phyloP scores from a whole-genome alignment of 169 alveolate genomes.

The Nephromyces sp. region DNA sequence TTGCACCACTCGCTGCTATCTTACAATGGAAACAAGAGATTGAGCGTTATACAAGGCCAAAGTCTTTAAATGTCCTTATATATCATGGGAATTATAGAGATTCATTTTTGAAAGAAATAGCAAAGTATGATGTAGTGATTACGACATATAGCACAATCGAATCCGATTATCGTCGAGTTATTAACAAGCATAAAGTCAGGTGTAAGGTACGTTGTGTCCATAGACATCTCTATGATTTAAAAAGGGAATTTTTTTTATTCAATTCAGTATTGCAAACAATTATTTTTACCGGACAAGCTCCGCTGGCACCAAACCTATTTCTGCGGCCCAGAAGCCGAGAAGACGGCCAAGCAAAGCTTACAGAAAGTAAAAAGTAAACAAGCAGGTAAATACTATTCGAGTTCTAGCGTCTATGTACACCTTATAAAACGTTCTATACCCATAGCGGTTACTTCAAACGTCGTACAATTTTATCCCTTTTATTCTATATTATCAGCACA shows the following conservation, averaged over 20 bases:
- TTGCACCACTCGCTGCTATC: slow-evolving; percentile 62
- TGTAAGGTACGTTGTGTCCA: slow-evolving; percentile 29
- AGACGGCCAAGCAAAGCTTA: slow-evolving; percentile 70
- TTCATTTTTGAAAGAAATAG: slow-evolving; percentile 47
- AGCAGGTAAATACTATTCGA: slow-evolving; percentile 8
- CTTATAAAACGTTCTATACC: no score
- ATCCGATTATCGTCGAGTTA: slow-evolving; percentile 46
- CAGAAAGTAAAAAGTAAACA: slow-evolving; percentile 52
- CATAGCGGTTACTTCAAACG: no score
- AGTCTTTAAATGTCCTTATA: slow-evolving; percentile 38
- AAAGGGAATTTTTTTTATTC: slow-evolving; percentile 31
- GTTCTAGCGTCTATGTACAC: not conserved
- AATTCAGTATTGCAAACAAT: slow-evolving; percentile 67
- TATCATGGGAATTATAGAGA: slow-evolving; percentile 56
- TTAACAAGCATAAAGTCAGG: slow-evolving; percentile 35
- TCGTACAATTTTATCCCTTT: no score
- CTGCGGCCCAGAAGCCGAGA: slow-evolving; percentile 79
- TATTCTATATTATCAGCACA: slow-evolving; percentile 2
- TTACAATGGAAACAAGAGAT: slow-evolving; percentile 61
- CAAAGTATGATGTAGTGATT: slow-evolving; percentile 64
- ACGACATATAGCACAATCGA: slow-evolving; percentile 65
- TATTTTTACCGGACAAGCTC: slow-evolving; percentile 62
- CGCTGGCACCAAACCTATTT: slow-evolving; percentile 63
- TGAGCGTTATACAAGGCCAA: slow-evolving; percentile 39
- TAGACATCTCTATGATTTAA: slow-evolving; percentile 23